Evolutionary conservation across 2,329 filamentous ascomycete genomes (phyloP), one percentile per base, ranked within the genome.

Genomic region (Sporothrix brunneoviolacea): DNA sequence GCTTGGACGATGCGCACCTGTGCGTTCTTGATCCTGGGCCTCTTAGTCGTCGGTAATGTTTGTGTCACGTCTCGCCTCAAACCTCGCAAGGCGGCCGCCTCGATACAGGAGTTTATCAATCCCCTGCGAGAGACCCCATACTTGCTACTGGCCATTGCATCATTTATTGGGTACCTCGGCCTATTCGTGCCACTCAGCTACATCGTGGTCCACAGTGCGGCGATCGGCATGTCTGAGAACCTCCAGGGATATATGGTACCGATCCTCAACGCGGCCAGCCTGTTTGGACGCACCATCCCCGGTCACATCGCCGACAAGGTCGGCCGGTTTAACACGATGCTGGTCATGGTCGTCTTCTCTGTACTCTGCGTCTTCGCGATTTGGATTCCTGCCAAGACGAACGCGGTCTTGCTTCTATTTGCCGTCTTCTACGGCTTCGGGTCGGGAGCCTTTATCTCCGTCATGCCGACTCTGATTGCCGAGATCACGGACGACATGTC

Each of bases 261-360:
- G 19, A 58, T 63, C 19, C 53, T 60, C 40, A 64, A 63, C 42
- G 61, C 59, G 4, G 53, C 60, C 3, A 63, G 63, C 47, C 58
- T 72, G 2, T 65, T 70, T 37, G 69, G 68, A 1, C 65, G 68
- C 9, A 46, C 60, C 35, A 19, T 54, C 12, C 46, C 58, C 3
- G 57, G 57, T 44, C 54, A 36, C 24, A 37, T 65, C 10, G 64
- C 64, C 3, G 70, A 72, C 57, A 57, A 48, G 37, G 47, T 68
- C 7, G 70, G 70, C 10, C 61, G 61, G 7, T 71, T 65, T 60
- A 72, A 72, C 54, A 60, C 67, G 22, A 69, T 71, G n/a, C n/a
- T n/a, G 41, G 68, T 76, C 19, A 58, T 74, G 9, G 70, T 77
- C 43, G 72, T 71, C 30, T 65, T 65, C 27, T 53, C 73, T 22